phyloP scores from a whole-genome alignment of 2,329 filamentous ascomycete genomes.

The Zymoseptoria pseudotritici region DNA sequence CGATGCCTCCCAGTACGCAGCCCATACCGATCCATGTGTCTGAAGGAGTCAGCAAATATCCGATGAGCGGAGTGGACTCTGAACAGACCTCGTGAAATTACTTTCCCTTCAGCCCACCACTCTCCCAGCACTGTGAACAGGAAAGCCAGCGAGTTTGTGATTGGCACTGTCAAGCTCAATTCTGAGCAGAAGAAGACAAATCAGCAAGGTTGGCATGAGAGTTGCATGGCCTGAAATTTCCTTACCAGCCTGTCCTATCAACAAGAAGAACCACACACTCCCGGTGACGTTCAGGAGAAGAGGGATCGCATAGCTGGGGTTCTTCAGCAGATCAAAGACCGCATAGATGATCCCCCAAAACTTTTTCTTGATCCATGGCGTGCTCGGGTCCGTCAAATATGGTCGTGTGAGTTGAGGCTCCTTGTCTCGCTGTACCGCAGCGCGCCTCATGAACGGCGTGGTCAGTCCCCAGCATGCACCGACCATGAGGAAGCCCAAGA shows the following conservation, averaged over 20 bases:
- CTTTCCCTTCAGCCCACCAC: constrained; percentile 89
- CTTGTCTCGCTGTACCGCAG: constrained; percentile 53
- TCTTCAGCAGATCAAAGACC: constrained; percentile 68
- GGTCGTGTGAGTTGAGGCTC: constrained; percentile 44
- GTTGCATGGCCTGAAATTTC: constrained; percentile 16
- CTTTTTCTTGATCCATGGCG: constrained; percentile 56
- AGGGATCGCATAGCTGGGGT: constrained; percentile 78
- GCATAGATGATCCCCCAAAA: constrained; percentile 62
- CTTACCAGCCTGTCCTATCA: constrained; percentile 86
- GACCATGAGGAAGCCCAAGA: constrained; percentile 82
- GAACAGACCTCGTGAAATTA: constrained; percentile 66
- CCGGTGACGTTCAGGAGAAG: constrained; percentile 83
- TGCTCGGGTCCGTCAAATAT: constrained; percentile 35
- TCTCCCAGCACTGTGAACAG: constrained; percentile 93
- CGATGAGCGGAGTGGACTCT: not conserved
- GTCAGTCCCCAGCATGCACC: constrained; percentile 90
- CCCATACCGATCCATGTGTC: constrained; percentile 80
- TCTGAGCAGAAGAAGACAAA: constrained; percentile 45
- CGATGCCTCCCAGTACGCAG: constrained; percentile 72
- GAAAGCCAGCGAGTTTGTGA: constrained; percentile 90
- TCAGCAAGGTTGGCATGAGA: constrained; percentile 1
- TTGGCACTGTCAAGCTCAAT: constrained; percentile 84
- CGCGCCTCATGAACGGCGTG: constrained; percentile 78
- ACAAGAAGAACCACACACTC: constrained; percentile 91
- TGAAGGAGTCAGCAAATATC: constrained; percentile 29